Percentiles rank a stretch among this genome's conserved stretches.
These are phyloP conservation scores for Schwanniomyces sp. DNA, from an alignment of 805 yeast genomes.

Conservation along the genomic window DNA sequence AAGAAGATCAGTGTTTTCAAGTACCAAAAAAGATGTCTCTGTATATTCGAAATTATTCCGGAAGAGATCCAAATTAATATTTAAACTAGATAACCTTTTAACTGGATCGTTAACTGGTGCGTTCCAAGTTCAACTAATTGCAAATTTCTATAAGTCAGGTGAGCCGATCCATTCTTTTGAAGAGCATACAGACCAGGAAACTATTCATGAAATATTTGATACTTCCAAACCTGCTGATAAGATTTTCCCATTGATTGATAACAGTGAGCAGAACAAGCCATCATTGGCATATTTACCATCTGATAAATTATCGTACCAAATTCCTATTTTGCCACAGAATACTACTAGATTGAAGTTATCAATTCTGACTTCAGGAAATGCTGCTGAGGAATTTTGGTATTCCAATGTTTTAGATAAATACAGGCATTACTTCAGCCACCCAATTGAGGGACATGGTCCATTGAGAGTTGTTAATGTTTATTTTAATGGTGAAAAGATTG, in stretches of 20 bases:
- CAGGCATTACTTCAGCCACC: constrained; percentile 34
- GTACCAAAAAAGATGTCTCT: constrained; percentile 63
- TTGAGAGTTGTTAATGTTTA: constrained; percentile 64
- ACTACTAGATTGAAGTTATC: constrained; percentile 61
- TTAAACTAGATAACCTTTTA: constrained; percentile 66
- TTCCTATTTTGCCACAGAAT: constrained; percentile 52
- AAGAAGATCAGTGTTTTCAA: constrained; percentile 43
- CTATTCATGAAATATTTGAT: constrained; percentile 20
- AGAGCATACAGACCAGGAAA: neutral
- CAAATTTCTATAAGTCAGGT: constrained; percentile 44
- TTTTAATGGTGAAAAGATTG: constrained; percentile 58
- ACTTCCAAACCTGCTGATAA: constrained; percentile 36
- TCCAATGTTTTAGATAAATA: constrained; percentile 54
- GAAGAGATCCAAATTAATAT: constrained; percentile 36
- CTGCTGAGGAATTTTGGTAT: constrained; percentile 85
- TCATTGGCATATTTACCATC: constrained; percentile 50
- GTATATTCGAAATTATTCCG: constrained; percentile 52
- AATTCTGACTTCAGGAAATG: constrained; percentile 70
- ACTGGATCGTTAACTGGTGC: constrained; percentile 58
- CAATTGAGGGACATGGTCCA: constrained; percentile 66
- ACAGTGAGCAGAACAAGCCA: constrained; percentile 21
- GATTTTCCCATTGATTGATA: constrained; percentile 36
- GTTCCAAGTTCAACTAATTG: constrained; percentile 53
- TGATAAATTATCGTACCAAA: constrained; percentile 28
- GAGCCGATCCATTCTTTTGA: constrained; percentile 1